Evolutionary conservation across 768 basidiomycete genomes (phyloP).

Genomic region (Pisolithus albus): DNA sequence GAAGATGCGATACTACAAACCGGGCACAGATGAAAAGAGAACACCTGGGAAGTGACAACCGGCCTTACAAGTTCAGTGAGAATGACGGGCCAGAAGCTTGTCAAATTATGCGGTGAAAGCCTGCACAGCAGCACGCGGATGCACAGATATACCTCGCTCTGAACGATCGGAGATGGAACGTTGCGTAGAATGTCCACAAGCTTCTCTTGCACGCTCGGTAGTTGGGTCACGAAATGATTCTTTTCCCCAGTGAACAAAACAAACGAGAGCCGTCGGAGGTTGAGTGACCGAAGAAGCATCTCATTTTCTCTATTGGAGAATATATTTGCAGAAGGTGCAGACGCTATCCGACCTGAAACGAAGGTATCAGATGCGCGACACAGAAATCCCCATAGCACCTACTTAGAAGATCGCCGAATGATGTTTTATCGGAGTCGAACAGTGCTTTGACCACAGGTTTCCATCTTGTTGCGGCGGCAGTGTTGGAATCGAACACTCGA

Average conservation of each 20-base stretch:
- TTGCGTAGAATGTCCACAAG: constrained; percentile 87
- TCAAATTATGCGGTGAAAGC: constrained; percentile 82
- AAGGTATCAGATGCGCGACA: constrained; percentile 27
- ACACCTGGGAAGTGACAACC: background rate
- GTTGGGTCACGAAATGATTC: constrained; percentile 83
- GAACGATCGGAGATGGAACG: constrained; percentile 73
- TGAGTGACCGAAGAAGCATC: constrained; percentile 78
- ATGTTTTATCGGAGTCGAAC: constrained; percentile 81
- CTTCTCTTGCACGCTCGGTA: constrained; percentile 95
- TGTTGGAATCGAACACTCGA: constrained; percentile 74
- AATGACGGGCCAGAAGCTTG: constrained; percentile 95
- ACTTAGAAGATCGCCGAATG: constrained; percentile 82
- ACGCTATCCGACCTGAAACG: constrained; percentile 62
- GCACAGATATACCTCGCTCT: constrained; percentile 92
- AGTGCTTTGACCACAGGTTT: constrained; percentile 68
- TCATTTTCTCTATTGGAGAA: constrained; percentile 95
- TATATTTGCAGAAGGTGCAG: constrained; percentile 88
- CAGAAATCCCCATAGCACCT: constrained; percentile 26
- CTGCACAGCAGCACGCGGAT: constrained; percentile 87
- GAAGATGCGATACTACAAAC: constrained; percentile 77
- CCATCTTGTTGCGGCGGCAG: constrained; percentile 59
- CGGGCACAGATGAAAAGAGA: background rate
- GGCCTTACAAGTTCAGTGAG: constrained; percentile 77
- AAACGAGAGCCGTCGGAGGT: constrained; percentile 81
- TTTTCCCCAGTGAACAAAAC: constrained; percentile 82